Percentiles rank a stretch among this genome's conserved stretches.
phyloP scores from a whole-genome alignment of 495 filamentous ascomycete genomes.

The Podospora australis region DNA sequence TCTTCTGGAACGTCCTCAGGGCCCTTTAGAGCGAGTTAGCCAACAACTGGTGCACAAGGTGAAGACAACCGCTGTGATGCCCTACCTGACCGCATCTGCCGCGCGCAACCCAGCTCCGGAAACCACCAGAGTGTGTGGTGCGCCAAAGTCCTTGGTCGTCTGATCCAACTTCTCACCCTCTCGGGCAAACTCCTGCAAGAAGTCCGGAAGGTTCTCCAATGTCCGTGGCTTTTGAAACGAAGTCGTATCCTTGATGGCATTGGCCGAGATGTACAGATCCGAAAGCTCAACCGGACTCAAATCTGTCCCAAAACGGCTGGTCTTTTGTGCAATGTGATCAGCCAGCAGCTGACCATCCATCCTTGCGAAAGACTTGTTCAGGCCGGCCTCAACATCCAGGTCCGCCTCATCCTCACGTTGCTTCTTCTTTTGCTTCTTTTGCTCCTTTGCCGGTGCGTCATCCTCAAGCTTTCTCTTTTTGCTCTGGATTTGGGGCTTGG shows the following conservation, averaged over 20 bases:
- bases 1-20: constrained; percentile 69
- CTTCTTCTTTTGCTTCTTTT: constrained; percentile 51
- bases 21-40: constrained; percentile 40
- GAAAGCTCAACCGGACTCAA: constrained; percentile 76
- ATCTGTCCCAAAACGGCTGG: constrained; percentile 67
- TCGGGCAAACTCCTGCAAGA: constrained; percentile 59
- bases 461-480: constrained; percentile 36
- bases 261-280: constrained; percentile 66
- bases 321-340: constrained; percentile 76
- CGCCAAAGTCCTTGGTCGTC: constrained; percentile 62
- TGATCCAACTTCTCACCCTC: constrained; percentile 49
- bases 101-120: constrained; percentile 74
- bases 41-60: background rate
- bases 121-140: constrained; percentile 81
- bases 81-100: constrained; percentile 66
- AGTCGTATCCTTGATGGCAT: constrained; percentile 59
- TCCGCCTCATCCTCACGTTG: constrained; percentile 51
- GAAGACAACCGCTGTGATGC: background rate
- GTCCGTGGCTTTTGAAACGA: constrained; percentile 57
- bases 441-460: constrained; percentile 29
- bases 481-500: constrained; percentile 15
- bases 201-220: constrained; percentile 66
- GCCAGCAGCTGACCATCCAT: constrained; percentile 81
- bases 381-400: constrained; percentile 53
- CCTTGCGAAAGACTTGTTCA: constrained; percentile 72